Evolutionary conservation across 2,329 filamentous ascomycete genomes (phyloP).

Genomic region (Ophiostoma tasmaniense): DNA sequence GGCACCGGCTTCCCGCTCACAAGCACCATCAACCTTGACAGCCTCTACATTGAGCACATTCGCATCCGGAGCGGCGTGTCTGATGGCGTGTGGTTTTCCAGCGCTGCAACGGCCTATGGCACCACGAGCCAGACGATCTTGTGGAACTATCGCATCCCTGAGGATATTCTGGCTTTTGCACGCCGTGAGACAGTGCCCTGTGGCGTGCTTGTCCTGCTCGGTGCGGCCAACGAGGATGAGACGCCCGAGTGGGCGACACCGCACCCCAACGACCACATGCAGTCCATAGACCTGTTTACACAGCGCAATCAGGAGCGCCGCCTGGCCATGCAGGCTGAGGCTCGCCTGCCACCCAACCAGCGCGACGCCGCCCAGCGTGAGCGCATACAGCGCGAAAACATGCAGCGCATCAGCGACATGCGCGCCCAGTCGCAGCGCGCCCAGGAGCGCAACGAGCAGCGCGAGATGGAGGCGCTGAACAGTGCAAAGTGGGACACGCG

Average conservation of each 20-base stretch:
- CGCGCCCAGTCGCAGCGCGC: constrained; percentile 33
- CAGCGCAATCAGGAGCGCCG: constrained; percentile 34
- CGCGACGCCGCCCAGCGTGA: constrained; percentile 34
- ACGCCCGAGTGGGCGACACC: constrained; percentile 48
- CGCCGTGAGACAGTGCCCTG: constrained; percentile 48
- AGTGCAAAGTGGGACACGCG: constrained; percentile 45
- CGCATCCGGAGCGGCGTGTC: constrained; percentile 27
- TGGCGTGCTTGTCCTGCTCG: constrained; percentile 49
- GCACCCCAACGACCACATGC: constrained; percentile 29
- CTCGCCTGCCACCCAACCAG: constrained; percentile 35
- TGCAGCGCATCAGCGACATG: constrained; percentile 40
- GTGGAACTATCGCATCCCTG: constrained; percentile 53
- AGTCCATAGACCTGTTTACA: constrained; percentile 31
- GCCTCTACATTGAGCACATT: constrained; percentile 41
- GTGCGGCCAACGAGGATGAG: constrained; percentile 38
- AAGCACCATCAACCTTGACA: constrained; percentile 26
- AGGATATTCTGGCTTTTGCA: constrained; percentile 42
- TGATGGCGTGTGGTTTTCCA: constrained; percentile 49
- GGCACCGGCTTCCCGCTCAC: constrained; percentile 15
- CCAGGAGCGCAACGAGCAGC: constrained; percentile 37
- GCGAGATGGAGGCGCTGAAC: constrained; percentile 42
- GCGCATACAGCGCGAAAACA: constrained; percentile 34
- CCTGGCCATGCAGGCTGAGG: constrained; percentile 36
- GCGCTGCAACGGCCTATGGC: constrained; percentile 46
- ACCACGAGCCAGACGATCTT: constrained; percentile 47